Evolutionary conservation across 2,329 filamentous ascomycete species (phyloP).

Genomic region (Pseudonectria buxi): DNA sequence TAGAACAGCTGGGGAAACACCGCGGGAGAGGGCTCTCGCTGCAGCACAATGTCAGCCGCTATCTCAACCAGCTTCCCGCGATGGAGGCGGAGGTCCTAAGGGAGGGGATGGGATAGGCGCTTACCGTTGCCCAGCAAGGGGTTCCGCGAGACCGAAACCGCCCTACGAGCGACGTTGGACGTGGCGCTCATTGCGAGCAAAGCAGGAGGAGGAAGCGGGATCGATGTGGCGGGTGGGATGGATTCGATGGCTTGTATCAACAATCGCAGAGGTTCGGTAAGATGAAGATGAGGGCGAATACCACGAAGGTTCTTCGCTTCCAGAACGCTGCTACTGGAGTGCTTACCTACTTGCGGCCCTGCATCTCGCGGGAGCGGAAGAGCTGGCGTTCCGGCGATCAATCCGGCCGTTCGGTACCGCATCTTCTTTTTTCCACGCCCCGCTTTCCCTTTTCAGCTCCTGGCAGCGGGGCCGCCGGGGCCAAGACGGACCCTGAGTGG

Average conservation of each 20-base stretch:
- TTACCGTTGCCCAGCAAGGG: slow-evolving; percentile 44
- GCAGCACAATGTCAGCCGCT: slow-evolving; percentile 19
- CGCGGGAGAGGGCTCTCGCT: slow-evolving; percentile 42
- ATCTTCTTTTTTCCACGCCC: no score
- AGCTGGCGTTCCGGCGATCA: slow-evolving; percentile 19
- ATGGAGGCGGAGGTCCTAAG: no score
- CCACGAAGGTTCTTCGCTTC: slow-evolving; percentile 16
- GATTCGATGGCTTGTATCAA: slow-evolving; percentile 1
- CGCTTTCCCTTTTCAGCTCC: no score
- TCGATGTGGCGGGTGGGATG: slow-evolving; percentile 6
- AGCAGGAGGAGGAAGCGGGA: slow-evolving; percentile 4
- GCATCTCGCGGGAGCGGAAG: slow-evolving; percentile 14
- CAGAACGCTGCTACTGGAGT: slow-evolving; percentile 5
- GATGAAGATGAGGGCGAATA: slow-evolving; percentile 11
- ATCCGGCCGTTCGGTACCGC: not conserved
- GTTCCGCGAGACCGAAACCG: slow-evolving; percentile 44
- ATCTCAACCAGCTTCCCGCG: slow-evolving; percentile 2
- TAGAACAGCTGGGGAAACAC: slow-evolving; percentile 40
- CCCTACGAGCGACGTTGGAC: slow-evolving; percentile 48
- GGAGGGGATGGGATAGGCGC: slow-evolving; percentile 13
- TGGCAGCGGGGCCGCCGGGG: no score
- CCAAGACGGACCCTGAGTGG: no score
- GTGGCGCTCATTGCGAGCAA: slow-evolving; percentile 48
- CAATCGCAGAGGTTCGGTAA: slow-evolving; percentile 5
- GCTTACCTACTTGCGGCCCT: slow-evolving; percentile 3